Base-by-base conservation (phyloP, 495 filamentous ascomycete species). In the Tricharina praecox region DNA sequence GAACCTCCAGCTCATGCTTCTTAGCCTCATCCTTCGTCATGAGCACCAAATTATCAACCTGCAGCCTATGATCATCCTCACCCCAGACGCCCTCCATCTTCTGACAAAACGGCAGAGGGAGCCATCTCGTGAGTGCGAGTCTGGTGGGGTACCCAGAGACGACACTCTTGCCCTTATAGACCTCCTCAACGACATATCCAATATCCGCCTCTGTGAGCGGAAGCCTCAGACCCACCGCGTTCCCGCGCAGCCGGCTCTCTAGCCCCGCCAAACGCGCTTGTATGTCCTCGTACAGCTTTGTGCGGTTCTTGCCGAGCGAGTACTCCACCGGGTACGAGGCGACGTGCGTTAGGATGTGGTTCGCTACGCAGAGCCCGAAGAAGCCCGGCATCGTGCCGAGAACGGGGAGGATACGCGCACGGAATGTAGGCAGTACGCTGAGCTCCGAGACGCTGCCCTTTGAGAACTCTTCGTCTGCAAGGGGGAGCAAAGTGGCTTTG, bases 1-100 rank as follows among this genome's bases (percentile, higher is more conserved):
- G 62, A 13, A 94, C 74, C 56, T 84, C 74, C 51, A 75, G 77
- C 58, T 88, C 82, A 59, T 97, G 90, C 45, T 69, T 68, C 9
- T 70, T 66, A n/a, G 77, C 79, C 61, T 96, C 90, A 50, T 96
- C 88, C 63, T 90, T 95, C 5, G 92, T 96, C 85, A 99, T 85
- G 54, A 82, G 82, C 3, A 96, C 90, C 26, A 99, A 62, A 23
- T 94, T 78, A 20, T 70, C 49, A 16, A 70, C 71, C 4, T 77
- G 69, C 21, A 71, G 73, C 50, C 79, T 83, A 60, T 95, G 86
- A 23, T 82, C 77, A 38, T 76, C 69, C 30, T 70, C 59, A n/a
- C 73, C 73, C 39, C 68, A 63, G 0, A 72, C 64, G 11, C 65
- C 67, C 5, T 59, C 65, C 10, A 62, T 53, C 1, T 61, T 47